Evolutionary conservation across 2,329 filamentous ascomycete genomes (phyloP).

Genomic region (Mollisia scopiformis): DNA sequence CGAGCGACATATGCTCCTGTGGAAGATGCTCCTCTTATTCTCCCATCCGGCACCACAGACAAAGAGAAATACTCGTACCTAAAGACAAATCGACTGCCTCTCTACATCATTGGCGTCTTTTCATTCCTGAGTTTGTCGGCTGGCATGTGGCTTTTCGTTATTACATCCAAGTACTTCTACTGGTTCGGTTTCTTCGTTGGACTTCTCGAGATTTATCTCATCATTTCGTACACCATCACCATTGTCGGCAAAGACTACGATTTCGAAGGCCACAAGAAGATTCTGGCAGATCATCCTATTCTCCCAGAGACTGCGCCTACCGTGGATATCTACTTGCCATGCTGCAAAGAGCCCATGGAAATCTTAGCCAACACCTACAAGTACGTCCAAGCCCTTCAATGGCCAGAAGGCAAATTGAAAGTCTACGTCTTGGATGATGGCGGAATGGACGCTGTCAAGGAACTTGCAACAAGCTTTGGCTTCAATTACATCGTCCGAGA

Average conservation of each 20-base stretch:
- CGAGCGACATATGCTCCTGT: conserved; percentile 7
- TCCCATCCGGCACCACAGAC: conserved; percentile 13
- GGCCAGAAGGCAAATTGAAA: conserved; percentile 13
- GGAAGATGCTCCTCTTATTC: conserved; percentile 12
- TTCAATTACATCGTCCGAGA: conserved; percentile 13
- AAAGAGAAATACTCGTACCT: conserved; percentile 10
- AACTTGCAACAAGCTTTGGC: conserved; percentile 8
- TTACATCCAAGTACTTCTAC: conserved; percentile 10
- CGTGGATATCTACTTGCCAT: conserved; percentile 11
- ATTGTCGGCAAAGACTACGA: conserved; percentile 15
- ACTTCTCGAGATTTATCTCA: conserved; percentile 12
- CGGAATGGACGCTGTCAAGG: conserved; percentile 6
- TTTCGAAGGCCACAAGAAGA: conserved; percentile 12
- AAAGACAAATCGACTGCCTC: conserved; percentile 9
- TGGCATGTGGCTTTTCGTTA: conserved; percentile 14
- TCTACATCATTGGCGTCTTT: conserved; percentile 11
- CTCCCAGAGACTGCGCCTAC: conserved; percentile 8
- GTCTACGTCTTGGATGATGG: conserved; percentile 16
- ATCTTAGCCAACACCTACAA: conserved; percentile 14
- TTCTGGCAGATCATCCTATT: conserved; percentile 7
- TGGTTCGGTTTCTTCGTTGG: conserved; percentile 12
- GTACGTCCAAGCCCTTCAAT: conserved; percentile 13
- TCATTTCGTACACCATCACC: conserved; percentile 16
- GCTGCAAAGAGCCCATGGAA: conserved; percentile 13
- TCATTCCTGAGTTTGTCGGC: conserved; percentile 13